Percentiles rank a stretch among this genome's conserved stretches.
These are phyloP conservation scores for Uronychia binucleata DNA, from an alignment of 73 alveolate genomes.

Conservation along the genomic window DNA sequence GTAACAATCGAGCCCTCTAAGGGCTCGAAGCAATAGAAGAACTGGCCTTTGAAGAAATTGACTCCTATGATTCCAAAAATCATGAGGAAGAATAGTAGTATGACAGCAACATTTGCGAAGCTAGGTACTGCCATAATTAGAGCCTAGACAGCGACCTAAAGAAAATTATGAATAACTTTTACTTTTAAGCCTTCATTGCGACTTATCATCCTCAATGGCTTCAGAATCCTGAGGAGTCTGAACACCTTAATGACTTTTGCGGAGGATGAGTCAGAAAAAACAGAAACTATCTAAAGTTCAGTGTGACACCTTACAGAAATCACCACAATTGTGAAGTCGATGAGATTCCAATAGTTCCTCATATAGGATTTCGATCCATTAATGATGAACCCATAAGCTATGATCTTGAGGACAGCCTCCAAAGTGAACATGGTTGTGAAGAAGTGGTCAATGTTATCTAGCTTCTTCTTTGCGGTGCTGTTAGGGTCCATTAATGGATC, in stretches of 20 bases:
- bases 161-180: too few relatives aligned
- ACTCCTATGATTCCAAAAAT: conserved; percentile 56
- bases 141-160: conserved; percentile 27
- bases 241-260: conserved; percentile 26
- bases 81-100: conserved; percentile 9
- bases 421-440: conserved; percentile 14
- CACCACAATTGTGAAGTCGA: conserved; percentile 24
- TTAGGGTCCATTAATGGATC: conserved; percentile 61
- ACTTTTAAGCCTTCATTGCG: conserved; percentile 39
- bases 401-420: conserved; percentile 17
- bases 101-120: conserved; percentile 35
- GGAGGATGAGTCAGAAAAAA: conserved; percentile 9
- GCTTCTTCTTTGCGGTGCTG: conserved; percentile 5
- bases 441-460: conserved; percentile 4
- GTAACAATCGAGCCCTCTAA: too few relatives aligned
- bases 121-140: conserved; percentile 39
- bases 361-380: conserved; percentile 11
- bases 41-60: conserved; percentile 30
- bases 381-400: conserved; percentile 30
- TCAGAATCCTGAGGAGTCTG: conserved; percentile 44
- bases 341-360: conserved; percentile 26
- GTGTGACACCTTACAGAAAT: conserved; percentile 3
- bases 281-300: background rate
- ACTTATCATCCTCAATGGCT: conserved; percentile 24
- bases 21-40: conserved; percentile 10